These are phyloP conservation scores for Fraxinus excelsior DNA, from an alignment of 257 asterid genomes.

Conservation along the genomic window DNA sequence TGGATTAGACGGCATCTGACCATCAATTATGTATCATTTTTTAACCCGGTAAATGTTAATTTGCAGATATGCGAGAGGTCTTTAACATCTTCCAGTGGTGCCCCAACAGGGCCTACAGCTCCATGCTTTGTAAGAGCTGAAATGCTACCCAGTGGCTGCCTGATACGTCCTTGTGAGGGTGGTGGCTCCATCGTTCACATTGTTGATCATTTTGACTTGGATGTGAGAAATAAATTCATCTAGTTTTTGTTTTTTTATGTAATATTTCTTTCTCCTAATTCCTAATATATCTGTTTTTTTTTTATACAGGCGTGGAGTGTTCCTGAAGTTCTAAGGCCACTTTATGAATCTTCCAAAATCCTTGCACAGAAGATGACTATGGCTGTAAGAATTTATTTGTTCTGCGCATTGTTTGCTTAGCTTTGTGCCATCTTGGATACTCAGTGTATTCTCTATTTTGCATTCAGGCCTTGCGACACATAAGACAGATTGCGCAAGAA, in stretches of 20 bases:
- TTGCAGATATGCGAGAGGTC: constrained; percentile 93
- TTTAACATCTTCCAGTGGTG: constrained; percentile 69
- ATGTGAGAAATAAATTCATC: constrained; percentile 46
- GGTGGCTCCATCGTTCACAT: constrained; percentile 93
- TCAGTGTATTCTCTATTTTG: background rate
- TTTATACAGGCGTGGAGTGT: constrained; percentile 70
- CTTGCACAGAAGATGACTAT: constrained; percentile 93
- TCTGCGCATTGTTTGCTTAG: background rate
- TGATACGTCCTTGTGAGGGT: constrained; percentile 91
- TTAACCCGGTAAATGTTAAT: background rate
- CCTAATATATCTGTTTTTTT: background rate
- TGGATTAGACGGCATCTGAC: background rate
- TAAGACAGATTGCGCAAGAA: constrained; percentile 92
- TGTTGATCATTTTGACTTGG: constrained; percentile 86
- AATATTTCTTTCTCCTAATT: background rate
- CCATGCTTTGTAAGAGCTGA: constrained; percentile 84
- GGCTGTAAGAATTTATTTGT: constrained; percentile 57
- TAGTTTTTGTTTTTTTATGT: background rate
- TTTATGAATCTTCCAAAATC: constrained; percentile 89
- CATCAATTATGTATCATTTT: background rate
- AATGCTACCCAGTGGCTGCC: constrained; percentile 89
- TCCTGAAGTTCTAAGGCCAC: constrained; percentile 95
- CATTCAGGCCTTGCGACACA: constrained; percentile 74
- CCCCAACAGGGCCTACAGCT: constrained; percentile 78
- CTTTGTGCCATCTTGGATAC: background rate